phyloP scores from a whole-genome alignment of 2,329 filamentous ascomycete genomes.

The Epichloe festucae region DNA sequence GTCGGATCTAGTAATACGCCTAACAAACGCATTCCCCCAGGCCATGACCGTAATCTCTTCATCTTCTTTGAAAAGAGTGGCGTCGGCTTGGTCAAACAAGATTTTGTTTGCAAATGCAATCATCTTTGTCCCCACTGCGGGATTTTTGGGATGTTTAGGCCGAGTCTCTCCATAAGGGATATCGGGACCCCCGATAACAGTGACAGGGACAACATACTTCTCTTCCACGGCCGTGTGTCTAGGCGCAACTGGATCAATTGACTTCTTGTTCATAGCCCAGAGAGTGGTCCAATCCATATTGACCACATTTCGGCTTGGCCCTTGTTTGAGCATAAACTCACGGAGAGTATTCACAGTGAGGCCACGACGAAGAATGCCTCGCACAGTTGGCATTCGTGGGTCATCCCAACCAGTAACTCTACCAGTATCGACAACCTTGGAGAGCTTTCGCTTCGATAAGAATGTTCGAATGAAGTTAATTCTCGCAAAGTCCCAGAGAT shows the following conservation, averaged over 20 bases:
- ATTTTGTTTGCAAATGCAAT: background rate
- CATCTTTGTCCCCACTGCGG: background rate
- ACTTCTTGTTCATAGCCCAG: constrained; percentile 58
- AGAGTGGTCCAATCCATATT: constrained; percentile 62
- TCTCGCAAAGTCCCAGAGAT: constrained; percentile 76
- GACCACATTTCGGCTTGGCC: constrained; percentile 62
- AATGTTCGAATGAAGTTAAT: constrained; percentile 77
- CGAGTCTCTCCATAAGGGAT: background rate
- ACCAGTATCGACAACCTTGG: constrained; percentile 64
- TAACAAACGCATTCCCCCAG: background rate
- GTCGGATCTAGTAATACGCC: background rate
- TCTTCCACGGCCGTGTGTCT: constrained; percentile 51
- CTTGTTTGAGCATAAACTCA: constrained; percentile 67
- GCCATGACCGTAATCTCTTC: background rate
- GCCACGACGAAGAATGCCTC: constrained; percentile 57
- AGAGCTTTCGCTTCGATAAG: constrained; percentile 73
- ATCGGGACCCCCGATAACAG: background rate
- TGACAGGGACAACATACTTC: too few species aligned
- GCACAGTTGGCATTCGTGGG: constrained; percentile 64
- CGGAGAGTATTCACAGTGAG: constrained; percentile 63
- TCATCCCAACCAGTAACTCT: constrained; percentile 74
- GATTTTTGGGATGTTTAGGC: constrained; percentile 1
- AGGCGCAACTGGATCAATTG: constrained; percentile 59
- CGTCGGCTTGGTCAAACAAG: constrained; percentile 1
- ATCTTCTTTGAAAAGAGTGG: background rate